phyloP scores from a whole-genome alignment of 176 grass and related monocot genomes.

The Hsuehochloa calcarea region DNA sequence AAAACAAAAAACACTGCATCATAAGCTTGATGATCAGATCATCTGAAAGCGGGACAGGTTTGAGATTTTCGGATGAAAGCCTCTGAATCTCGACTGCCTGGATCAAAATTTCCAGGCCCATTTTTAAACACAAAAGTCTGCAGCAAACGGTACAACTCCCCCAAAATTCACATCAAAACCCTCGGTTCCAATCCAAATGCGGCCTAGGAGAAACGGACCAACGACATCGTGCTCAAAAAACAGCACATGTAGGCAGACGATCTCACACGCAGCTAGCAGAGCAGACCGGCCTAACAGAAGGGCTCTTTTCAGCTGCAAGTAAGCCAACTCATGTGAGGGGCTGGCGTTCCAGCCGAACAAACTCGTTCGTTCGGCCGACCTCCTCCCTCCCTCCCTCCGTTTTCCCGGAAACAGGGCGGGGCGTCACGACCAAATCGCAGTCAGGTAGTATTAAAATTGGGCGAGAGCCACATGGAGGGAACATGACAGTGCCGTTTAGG shows the following conservation, averaged over 20 bases:
- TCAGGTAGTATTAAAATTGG: constrained; percentile 7
- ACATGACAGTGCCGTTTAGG: neutral
- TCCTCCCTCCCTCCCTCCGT: neutral
- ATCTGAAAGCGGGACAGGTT: neutral
- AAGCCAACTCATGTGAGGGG: neutral
- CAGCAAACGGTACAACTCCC: neutral
- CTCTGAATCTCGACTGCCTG: neutral
- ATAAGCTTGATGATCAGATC: neutral
- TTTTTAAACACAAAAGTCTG: neutral
- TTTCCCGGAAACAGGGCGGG: neutral
- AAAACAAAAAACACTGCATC: neutral
- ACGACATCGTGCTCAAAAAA: neutral
- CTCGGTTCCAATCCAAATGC: neutral
- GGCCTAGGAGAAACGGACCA: neutral
- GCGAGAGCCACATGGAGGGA: constrained; percentile 41
- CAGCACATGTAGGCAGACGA: neutral
- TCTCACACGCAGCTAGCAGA: neutral
- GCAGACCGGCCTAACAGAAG: constrained; percentile 22
- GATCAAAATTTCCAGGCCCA: neutral
- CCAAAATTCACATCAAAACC: neutral
- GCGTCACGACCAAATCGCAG: constrained; percentile 26
- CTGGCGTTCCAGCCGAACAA: neutral
- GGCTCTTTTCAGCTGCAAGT: neutral
- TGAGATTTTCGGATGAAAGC: neutral
- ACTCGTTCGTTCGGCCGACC: neutral